Evolutionary conservation across 108 stramenopile genomes (phyloP).

Genomic region (Nitzschia sp.): DNA sequence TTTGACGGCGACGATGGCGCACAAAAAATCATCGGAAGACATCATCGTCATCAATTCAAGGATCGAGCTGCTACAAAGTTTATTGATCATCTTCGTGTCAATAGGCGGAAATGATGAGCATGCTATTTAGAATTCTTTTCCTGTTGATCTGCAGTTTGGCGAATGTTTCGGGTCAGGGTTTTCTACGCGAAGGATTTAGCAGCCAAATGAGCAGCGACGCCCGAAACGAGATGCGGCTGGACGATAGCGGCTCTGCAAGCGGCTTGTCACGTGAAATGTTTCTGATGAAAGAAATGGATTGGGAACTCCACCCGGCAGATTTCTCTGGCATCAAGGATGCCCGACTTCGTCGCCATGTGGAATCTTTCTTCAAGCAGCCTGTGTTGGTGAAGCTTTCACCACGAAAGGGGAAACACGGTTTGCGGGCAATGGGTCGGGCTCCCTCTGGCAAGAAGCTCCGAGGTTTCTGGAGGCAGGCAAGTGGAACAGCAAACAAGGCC

Average conservation of each 20-base stretch:
- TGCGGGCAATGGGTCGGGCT: slow-evolving; percentile 36
- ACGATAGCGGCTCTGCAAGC: slow-evolving; percentile 19
- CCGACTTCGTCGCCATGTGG: slow-evolving; percentile 25
- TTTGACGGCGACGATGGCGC: too few relatives aligned
- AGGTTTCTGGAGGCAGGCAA: slow-evolving; percentile 45
- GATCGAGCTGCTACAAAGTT: too few relatives aligned
- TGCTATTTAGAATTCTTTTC: neutral
- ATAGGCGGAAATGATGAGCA: too few relatives aligned
- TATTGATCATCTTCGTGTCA: too few relatives aligned
- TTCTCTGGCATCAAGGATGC: slow-evolving; percentile 22
- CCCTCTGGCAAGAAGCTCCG: slow-evolving; percentile 42
- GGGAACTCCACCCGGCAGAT: slow-evolving; percentile 39
- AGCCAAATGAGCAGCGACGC: slow-evolving; percentile 38
- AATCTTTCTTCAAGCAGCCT: slow-evolving; percentile 30
- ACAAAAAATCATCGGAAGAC: too few relatives aligned
- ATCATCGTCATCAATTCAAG: too few relatives aligned
- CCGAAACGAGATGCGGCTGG: slow-evolving; percentile 22
- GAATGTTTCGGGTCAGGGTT: slow-evolving; percentile 21
- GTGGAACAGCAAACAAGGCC: neutral
- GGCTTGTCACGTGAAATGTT: slow-evolving; percentile 56
- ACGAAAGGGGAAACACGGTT: slow-evolving; percentile 35
- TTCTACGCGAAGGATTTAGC: slow-evolving; percentile 39
- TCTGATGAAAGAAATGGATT: slow-evolving; percentile 39
- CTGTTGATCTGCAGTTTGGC: neutral
- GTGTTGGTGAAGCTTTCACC: slow-evolving; percentile 34